Conservation (phyloP, 2,329 filamentous ascomycete species). For the Epichloe glyceriae region DNA sequence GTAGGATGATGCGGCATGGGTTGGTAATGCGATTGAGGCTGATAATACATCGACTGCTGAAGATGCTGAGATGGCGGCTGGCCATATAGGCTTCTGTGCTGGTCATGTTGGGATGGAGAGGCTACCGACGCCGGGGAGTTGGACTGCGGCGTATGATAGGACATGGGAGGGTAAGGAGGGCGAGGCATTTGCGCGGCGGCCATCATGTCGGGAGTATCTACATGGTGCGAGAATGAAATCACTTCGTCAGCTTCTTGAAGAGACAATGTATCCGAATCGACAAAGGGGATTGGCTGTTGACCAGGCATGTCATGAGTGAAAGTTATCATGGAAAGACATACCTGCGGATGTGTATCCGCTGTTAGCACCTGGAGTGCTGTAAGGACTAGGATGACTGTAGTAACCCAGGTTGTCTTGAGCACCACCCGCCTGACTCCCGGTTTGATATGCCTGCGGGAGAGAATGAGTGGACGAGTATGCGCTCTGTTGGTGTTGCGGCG, state of each 20-base stretch:
- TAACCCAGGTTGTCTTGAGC: slow-evolving; percentile 58
- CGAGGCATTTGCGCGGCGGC: slow-evolving; percentile 57
- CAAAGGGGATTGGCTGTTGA: too few relatives aligned
- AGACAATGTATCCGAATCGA: neutral
- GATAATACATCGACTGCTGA: slow-evolving; percentile 70
- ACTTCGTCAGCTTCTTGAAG: neutral
- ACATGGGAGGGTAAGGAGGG: slow-evolving; percentile 74
- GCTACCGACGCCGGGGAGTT: slow-evolving; percentile 90
- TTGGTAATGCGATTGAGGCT: slow-evolving; percentile 46
- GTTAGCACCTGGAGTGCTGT: slow-evolving; percentile 68
- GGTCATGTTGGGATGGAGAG: slow-evolving; percentile 78
- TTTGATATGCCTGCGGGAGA: slow-evolving; percentile 54
- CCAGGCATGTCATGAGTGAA: neutral
- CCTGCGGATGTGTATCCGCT: slow-evolving; percentile 81
- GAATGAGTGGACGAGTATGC: slow-evolving; percentile 58
- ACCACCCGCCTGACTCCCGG: slow-evolving; percentile 47
- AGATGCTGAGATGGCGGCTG: slow-evolving; percentile 68
- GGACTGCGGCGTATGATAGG: slow-evolving; percentile 86
- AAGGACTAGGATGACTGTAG: slow-evolving; percentile 66
- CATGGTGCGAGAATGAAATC: neutral
- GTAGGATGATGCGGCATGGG: slow-evolving; percentile 52
- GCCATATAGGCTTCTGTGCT: slow-evolving; percentile 76
- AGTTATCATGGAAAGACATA: slow-evolving; percentile 32
- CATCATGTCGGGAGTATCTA: slow-evolving; percentile 53
- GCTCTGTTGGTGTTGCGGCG: slow-evolving; percentile 46